Evolutionary conservation across 352 stramenopile species (phyloP).

Genomic region (Globisporangium paddicum): DNA sequence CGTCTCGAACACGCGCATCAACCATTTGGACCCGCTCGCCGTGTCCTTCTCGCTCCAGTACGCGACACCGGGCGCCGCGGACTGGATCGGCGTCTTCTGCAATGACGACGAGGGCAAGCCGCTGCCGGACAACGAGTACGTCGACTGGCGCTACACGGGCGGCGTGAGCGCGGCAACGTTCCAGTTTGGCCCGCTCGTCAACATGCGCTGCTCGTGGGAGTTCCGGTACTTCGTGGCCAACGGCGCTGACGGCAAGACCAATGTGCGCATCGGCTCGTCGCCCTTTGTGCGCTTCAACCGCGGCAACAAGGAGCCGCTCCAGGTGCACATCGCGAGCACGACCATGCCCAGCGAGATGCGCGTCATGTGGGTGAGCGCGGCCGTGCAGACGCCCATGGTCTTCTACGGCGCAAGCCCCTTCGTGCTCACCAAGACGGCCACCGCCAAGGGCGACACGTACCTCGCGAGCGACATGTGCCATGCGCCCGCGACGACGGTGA

Average conservation of each 20-base stretch:
- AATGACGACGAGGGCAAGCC: slow-evolving; percentile 7
- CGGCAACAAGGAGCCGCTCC: slow-evolving; percentile 23
- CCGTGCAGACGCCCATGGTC: slow-evolving; percentile 32
- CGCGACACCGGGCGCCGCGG: background rate
- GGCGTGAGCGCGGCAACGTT: slow-evolving; percentile 2
- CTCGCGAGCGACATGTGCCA: slow-evolving; percentile 25
- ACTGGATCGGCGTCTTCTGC: slow-evolving; percentile 19
- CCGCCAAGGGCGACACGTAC: slow-evolving; percentile 7
- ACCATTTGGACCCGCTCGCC: slow-evolving; percentile 11
- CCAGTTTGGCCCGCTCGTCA: slow-evolving; percentile 19
- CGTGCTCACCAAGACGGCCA: background rate
- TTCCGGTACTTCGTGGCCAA: slow-evolving; percentile 23
- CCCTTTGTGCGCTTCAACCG: slow-evolving; percentile 15
- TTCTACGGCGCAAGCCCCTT: slow-evolving; percentile 20
- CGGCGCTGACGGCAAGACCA: slow-evolving; percentile 12
- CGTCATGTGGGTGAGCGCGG: slow-evolving; percentile 48
- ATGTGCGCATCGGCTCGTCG: slow-evolving; percentile 19
- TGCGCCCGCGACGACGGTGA: slow-evolving; percentile 14
- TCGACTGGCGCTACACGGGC: slow-evolving; percentile 12
- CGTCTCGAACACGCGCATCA: slow-evolving; percentile 13
- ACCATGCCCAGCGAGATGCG: slow-evolving; percentile 27
- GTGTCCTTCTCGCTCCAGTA: slow-evolving; percentile 15
- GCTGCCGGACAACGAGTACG: slow-evolving; percentile 11
- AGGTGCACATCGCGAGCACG: slow-evolving; percentile 12
- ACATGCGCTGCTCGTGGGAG: slow-evolving; percentile 25